phyloP scores from a whole-genome alignment of 73 alveolate species.

The Tetrahymena elliotti region DNA sequence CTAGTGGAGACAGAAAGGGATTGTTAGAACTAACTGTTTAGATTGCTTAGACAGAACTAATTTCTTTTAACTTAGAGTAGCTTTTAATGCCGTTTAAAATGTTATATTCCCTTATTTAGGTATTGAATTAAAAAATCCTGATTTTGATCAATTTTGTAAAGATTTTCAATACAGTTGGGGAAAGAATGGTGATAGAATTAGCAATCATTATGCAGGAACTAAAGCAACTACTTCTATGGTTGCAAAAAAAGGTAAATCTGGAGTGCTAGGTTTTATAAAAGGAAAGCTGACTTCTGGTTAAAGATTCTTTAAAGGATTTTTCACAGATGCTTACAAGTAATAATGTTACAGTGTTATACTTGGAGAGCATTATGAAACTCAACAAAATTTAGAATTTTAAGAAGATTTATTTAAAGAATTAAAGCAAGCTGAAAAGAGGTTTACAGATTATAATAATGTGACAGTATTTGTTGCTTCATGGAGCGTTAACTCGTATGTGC shows the following conservation, averaged over 20 bases:
- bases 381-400: not conserved
- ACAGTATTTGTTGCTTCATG: not conserved
- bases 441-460: not conserved
- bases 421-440: not conserved
- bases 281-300: slow-evolving; percentile 8
- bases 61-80: slow-evolving; percentile 5
- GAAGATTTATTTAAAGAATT: not conserved
- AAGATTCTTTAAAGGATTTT: slow-evolving; percentile 10
- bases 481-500: not conserved
- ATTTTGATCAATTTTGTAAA: slow-evolving; percentile 18
- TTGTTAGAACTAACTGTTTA: slow-evolving; percentile 81
- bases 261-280: slow-evolving; percentile 58
- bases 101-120: slow-evolving; percentile 12
- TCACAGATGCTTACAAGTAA: slow-evolving; percentile 8
- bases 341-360: not conserved
- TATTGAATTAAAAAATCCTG: not conserved
- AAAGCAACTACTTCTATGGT: slow-evolving; percentile 86
- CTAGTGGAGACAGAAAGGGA: slow-evolving; percentile 61
- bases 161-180: slow-evolving; percentile 82
- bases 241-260: slow-evolving; percentile 84
- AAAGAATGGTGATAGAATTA: slow-evolving; percentile 87
- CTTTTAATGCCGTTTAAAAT: slow-evolving; percentile 18
- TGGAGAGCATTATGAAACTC: not conserved
- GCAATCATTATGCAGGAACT: slow-evolving; percentile 91
- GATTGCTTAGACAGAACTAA: slow-evolving; percentile 93